These are phyloP conservation scores for Apiospora aurea DNA, from an alignment of 2,329 filamentous ascomycete species.

Conservation along the genomic window DNA sequence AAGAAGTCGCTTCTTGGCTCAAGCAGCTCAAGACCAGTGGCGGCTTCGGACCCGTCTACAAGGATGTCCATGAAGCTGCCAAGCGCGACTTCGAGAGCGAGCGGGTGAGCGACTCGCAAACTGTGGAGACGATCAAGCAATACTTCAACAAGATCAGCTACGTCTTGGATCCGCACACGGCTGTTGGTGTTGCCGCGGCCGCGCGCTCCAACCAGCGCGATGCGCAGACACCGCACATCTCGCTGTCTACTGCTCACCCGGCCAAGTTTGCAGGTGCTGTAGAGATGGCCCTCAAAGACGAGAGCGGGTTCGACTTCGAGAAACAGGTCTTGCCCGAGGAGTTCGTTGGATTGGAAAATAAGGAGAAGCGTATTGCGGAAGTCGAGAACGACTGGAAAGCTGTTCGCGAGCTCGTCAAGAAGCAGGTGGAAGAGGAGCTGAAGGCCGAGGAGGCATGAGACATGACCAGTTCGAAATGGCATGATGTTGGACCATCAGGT, in stretches of 20 bases:
- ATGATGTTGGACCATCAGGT: not conserved
- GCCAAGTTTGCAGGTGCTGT: constrained; percentile 93
- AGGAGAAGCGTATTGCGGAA: constrained; percentile 75
- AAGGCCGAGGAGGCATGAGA: constrained; percentile 41
- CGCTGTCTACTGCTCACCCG: constrained; percentile 91
- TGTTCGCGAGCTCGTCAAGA: constrained; percentile 77
- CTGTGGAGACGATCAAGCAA: constrained; percentile 68
- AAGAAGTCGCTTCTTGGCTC: constrained; percentile 81
- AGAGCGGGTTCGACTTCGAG: constrained; percentile 78
- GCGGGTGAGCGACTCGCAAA: constrained; percentile 70
- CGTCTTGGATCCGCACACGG: constrained; percentile 90
- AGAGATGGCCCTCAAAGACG: constrained; percentile 74
- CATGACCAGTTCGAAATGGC: not conserved
- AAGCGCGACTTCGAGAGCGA: constrained; percentile 83
- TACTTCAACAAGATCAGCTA: constrained; percentile 65
- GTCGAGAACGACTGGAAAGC: constrained; percentile 77
- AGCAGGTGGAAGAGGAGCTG: constrained; percentile 74
- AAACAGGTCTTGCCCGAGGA: constrained; percentile 79
- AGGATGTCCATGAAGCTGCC: constrained; percentile 74
- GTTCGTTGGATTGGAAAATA: constrained; percentile 79
- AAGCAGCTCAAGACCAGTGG: constrained; percentile 80
- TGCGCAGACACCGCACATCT: constrained; percentile 71
- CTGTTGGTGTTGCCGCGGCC: constrained; percentile 83
- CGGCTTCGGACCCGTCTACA: constrained; percentile 80
- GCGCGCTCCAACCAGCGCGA: constrained; percentile 69